Evolutionary conservation across 2,329 filamentous ascomycete species (phyloP).

Genomic region (Ilyonectria destructans): DNA sequence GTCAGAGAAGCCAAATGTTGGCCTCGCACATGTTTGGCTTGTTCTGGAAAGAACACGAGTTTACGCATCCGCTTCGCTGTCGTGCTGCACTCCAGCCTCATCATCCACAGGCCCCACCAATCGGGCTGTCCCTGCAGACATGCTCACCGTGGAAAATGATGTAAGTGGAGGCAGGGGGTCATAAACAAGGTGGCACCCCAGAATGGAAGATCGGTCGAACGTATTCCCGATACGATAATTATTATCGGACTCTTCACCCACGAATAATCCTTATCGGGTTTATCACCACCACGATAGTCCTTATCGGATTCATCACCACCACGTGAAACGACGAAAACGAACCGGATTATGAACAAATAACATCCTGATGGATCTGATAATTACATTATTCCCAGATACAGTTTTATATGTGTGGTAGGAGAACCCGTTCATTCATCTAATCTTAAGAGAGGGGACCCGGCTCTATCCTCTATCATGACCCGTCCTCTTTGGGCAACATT

Average conservation of each 20-base stretch:
- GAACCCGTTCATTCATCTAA: constrained; percentile 50
- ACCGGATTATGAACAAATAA: neutral
- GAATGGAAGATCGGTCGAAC: neutral
- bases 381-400: constrained; percentile 18
- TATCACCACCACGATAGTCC: neutral
- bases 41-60: neutral
- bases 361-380: constrained; percentile 13
- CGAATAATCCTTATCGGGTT: neutral
- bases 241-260: neutral
- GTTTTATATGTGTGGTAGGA: constrained; percentile 44
- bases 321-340: neutral
- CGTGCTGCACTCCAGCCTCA: neutral
- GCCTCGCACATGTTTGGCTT: neutral
- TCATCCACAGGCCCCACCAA: constrained; percentile 16
- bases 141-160: constrained; percentile 21
- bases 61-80: constrained; percentile 2
- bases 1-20: neutral
- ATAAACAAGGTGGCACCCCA: neutral
- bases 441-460: constrained; percentile 42
- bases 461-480: constrained; percentile 49
- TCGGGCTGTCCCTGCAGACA: constrained; percentile 20
- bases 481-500: constrained; percentile 36
- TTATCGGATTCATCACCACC: neutral
- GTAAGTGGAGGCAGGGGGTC: constrained; percentile 31
- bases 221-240: neutral